Base-by-base conservation (phyloP, 2,329 filamentous ascomycete species). In the Colletotrichum liriopes region DNA sequence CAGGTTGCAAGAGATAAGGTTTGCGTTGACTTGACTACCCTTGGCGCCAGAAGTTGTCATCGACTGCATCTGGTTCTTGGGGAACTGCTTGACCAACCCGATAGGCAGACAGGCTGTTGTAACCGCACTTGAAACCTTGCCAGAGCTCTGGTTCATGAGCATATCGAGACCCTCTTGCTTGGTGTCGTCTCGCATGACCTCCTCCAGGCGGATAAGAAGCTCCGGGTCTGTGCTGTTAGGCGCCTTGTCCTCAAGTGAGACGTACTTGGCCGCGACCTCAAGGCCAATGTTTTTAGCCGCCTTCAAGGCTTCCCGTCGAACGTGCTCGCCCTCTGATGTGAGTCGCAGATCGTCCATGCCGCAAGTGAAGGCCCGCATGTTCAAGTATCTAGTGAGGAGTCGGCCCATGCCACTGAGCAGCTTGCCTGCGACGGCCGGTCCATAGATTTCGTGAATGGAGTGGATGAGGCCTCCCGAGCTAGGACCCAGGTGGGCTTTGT, bases 11-110 rank as follows among this genome's bases (percentile, higher is more conserved):
- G 96, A 98, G 81, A 99, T 99, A 73, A 98, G 90, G 78, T 97
- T 98, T 62, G 96, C 96, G 80, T 99, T 99, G 82, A 99, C 96
- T 77, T 90, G 87, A 66, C 91, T 93, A 80, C 96, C 96, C 85
- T 99, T 99, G 63, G 96, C 96, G 81, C 96, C 96, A 68, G 96
- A 98, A 18, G 93, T 93, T 29, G 96, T 99, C 96, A 99, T 99
- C 75, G 94, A 91, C 86, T 99, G 96, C 96, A 99, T 99, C 83
- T 98, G 96, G 79, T 99, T 99, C 79, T 93, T 93, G 1, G 96
- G 96, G 82, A 99, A 99, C 9, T 93, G 90, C 83, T 98, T 99
- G 78, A 94, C 91, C 37, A 99, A 89, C 52, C 94, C 94, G 26
- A 86, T 84, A 0, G 96, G 96, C 75, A 99, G 88, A 82, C 95